These are phyloP conservation scores for Sugiyamaella floridensis DNA, from an alignment of 805 yeast genomes.

Conservation along the genomic window DNA sequence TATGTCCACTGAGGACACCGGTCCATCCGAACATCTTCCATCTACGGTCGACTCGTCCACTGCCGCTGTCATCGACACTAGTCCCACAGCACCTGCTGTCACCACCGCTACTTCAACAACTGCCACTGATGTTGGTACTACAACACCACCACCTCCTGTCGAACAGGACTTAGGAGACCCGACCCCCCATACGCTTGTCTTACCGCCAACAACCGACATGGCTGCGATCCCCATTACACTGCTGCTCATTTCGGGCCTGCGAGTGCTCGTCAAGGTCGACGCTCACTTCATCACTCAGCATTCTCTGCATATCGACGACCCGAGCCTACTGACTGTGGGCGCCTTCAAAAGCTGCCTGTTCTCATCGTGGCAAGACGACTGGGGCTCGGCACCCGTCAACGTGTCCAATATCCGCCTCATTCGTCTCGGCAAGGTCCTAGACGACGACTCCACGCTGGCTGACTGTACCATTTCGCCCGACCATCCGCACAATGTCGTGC, in stretches of 20 bases:
- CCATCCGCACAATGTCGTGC: conserved; percentile 25
- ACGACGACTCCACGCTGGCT: conserved; percentile 18
- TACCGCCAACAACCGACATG: conserved; percentile 1
- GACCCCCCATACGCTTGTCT: not conserved
- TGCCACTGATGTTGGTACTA: not conserved
- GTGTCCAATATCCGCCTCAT: conserved; percentile 24
- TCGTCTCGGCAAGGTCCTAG: conserved; percentile 28
- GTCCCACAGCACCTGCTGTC: too few relatives aligned
- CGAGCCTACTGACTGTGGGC: conserved; percentile 17
- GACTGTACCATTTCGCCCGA: conserved; percentile 17
- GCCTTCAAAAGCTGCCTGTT: conserved; percentile 18
- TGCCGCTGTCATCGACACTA: too few relatives aligned
- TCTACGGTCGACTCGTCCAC: too few relatives aligned
- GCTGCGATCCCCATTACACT: conserved; percentile 16
- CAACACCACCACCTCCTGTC: too few relatives aligned
- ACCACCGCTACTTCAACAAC: not conserved
- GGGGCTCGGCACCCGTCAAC: conserved; percentile 21
- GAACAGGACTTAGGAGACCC: too few relatives aligned
- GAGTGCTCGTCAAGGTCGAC: conserved; percentile 16
- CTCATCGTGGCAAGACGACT: conserved; percentile 21
- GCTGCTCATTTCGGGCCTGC: conserved; percentile 21
- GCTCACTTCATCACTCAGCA: conserved; percentile 15
- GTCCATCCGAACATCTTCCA: too few relatives aligned
- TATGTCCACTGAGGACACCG: not conserved
- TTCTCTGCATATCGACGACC: conserved; percentile 14